Evolutionary conservation across 2,329 filamentous ascomycete genomes (phyloP).

Genomic region (Trichoderma sp.): DNA sequence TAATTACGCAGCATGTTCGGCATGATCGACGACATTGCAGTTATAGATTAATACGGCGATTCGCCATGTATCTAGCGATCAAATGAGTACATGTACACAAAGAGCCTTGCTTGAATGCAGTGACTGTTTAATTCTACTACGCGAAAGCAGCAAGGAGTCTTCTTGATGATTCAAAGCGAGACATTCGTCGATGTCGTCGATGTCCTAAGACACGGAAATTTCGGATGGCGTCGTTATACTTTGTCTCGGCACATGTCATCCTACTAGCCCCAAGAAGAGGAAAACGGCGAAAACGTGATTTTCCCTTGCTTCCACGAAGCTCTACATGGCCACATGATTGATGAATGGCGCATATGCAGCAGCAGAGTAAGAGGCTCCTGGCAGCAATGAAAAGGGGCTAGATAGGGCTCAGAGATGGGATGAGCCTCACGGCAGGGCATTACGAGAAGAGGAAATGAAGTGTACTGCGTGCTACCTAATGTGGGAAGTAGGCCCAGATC

Average conservation of each 20-base stretch:
- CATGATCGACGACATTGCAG: conserved; percentile 18
- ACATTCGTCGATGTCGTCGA: not conserved
- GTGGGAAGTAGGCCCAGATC: not conserved
- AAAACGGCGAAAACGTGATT: not conserved
- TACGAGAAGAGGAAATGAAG: not conserved
- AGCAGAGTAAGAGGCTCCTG: not conserved
- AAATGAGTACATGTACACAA: conserved; percentile 6
- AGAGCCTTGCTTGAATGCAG: not conserved
- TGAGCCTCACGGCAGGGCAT: conserved; percentile 4
- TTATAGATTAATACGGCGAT: conserved; percentile 25
- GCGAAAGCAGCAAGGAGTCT: not conserved
- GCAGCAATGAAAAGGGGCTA: not conserved
- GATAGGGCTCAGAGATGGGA: not conserved
- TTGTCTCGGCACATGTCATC: not conserved
- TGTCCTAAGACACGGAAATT: not conserved
- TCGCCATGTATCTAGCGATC: conserved; percentile 18
- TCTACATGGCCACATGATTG: not conserved
- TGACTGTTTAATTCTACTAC: not conserved
- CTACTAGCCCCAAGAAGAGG: not conserved
- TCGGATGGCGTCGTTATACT: conserved; percentile 7
- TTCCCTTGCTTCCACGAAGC: not conserved
- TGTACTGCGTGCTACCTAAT: not conserved
- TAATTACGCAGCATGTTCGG: conserved; percentile 11
- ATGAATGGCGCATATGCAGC: not conserved
- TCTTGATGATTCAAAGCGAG: not conserved